These are phyloP conservation scores for Trametes sp. DNA, from an alignment of 1,284 basidiomycete species.

Conservation along the genomic window DNA sequence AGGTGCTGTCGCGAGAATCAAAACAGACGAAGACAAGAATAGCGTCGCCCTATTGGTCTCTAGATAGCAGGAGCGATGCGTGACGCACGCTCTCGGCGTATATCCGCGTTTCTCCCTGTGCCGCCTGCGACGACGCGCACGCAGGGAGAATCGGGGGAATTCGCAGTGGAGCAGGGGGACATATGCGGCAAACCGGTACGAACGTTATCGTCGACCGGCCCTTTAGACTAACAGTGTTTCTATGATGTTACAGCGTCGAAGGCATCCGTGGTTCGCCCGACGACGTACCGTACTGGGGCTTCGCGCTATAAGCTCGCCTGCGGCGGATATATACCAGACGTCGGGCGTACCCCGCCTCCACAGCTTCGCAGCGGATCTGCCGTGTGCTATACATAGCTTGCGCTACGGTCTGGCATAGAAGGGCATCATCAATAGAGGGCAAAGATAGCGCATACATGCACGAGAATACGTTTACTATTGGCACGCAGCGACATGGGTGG, in stretches of 20 bases:
- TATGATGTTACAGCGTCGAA: background rate
- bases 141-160: slow-evolving; percentile 16
- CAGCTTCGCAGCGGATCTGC: background rate
- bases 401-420: slow-evolving; percentile 18
- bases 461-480: slow-evolving; percentile 24
- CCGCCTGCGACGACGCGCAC: background rate
- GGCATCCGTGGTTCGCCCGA: slow-evolving; percentile 23
- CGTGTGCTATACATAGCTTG: slow-evolving; percentile 8
- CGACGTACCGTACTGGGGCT: slow-evolving; percentile 1
- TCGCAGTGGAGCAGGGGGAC: slow-evolving; percentile 18
- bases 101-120: slow-evolving; percentile 20
- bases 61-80: background rate
- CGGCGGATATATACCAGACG: background rate
- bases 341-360: background rate
- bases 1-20: slow-evolving; percentile 19
- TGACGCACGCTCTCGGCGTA: slow-evolving; percentile 13
- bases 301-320: background rate
- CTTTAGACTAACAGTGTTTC: slow-evolving; percentile 9
- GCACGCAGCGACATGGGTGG: background rate
- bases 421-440: slow-evolving; percentile 25
- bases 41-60: slow-evolving; percentile 8
- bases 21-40: slow-evolving; percentile 11
- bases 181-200: slow-evolving; percentile 4
- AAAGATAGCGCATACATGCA: slow-evolving; percentile 25
- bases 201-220: background rate